A percentile compares a stretch with the other conserved stretches of the same genome.
Conservation (phyloP, 2,329 filamentous ascomycete species). For the Metarhizium album region DNA sequence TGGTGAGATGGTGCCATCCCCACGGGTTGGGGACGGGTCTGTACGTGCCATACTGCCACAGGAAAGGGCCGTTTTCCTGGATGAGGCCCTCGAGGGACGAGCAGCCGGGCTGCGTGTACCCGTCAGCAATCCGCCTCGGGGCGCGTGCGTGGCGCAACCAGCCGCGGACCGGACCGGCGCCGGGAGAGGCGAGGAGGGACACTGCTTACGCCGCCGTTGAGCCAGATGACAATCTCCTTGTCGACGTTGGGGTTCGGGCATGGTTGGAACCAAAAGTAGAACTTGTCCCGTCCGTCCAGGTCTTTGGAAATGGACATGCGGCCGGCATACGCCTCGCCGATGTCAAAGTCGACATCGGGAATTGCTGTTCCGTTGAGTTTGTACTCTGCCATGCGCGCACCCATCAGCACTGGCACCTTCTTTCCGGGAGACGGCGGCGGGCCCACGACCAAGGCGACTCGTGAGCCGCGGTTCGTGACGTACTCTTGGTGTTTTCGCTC, state of each 20-base stretch:
- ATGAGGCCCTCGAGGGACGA: constrained; percentile 57
- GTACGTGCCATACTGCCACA: constrained; percentile 60
- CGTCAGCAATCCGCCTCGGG: neutral
- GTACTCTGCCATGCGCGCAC: constrained; percentile 29
- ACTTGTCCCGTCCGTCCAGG: constrained; percentile 25
- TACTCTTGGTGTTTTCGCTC: constrained; percentile 7
- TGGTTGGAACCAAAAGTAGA: constrained; percentile 45
- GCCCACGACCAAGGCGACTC: neutral
- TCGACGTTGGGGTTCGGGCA: constrained; percentile 30
- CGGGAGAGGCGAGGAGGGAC: neutral
- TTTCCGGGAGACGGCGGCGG: no score
- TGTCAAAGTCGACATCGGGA: constrained; percentile 54
- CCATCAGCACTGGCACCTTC: neutral
- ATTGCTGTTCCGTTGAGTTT: constrained; percentile 48
- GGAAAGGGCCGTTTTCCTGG: constrained; percentile 66
- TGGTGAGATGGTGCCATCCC: constrained; percentile 42
- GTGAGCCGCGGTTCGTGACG: neutral
- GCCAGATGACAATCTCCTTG: constrained; percentile 53
- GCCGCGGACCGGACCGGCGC: no score
- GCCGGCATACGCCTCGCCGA: constrained; percentile 48
- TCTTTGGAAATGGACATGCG: constrained; percentile 40
- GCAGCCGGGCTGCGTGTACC: constrained; percentile 31
- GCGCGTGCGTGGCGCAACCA: no score
- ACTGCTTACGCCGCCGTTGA: constrained; percentile 38
- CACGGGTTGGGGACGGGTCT: constrained; percentile 56